Conservation (phyloP, 2,329 filamentous ascomycete species). For the Trichophyton mentagrophytes region DNA sequence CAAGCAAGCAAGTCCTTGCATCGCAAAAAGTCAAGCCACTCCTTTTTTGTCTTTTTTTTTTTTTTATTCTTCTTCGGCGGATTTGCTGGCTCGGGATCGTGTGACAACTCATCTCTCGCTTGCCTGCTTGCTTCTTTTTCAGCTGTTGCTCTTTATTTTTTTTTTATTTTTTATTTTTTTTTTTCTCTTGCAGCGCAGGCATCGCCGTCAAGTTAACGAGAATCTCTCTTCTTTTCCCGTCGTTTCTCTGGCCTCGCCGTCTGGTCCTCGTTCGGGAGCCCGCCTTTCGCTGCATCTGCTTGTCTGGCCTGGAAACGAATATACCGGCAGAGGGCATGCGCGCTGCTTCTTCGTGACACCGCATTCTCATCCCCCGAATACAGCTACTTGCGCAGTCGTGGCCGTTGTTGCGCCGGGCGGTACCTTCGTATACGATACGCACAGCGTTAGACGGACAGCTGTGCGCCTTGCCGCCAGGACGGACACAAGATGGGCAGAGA, state of each 20-base stretch:
- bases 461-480: not conserved
- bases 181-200: no score
- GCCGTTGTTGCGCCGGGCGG: not conserved
- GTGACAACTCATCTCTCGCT: conserved; percentile 3
- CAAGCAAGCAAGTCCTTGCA: not conserved
- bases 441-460: not conserved
- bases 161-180: not conserved
- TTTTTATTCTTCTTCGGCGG: not conserved
- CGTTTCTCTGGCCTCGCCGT: not conserved
- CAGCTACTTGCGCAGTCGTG: not conserved
- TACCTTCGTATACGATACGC: no score
- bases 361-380: not conserved
- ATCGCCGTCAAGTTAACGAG: no score
- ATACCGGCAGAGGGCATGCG: not conserved
- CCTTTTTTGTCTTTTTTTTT: not conserved
- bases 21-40: not conserved
- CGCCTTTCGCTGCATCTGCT: not conserved
- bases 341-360: not conserved
- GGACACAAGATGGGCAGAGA: conserved; percentile 17
- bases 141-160: not conserved
- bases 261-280: not conserved
- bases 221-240: not conserved
- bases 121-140: not conserved
- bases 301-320: not conserved
- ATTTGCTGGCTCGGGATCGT: not conserved